Evolutionary conservation across 768 basidiomycete genomes (phyloP).

Genomic region (Stropharia rugosoannulata): DNA sequence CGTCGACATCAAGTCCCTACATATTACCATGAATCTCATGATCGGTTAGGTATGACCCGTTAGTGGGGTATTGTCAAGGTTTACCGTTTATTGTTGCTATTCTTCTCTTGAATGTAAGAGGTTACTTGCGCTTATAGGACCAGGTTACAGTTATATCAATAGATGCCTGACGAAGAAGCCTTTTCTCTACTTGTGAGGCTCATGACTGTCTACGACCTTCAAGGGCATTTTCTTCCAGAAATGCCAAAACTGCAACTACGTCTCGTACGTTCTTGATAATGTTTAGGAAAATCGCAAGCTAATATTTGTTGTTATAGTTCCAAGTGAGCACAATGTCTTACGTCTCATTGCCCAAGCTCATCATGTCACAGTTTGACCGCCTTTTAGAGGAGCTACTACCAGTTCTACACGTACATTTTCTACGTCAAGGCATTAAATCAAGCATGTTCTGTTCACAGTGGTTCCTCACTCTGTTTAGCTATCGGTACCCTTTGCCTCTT

Average conservation of each 20-base stretch:
- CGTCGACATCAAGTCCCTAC: conserved; percentile 22
- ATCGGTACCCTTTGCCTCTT: conserved; percentile 53
- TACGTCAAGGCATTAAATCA: conserved; percentile 92
- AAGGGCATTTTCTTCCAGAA: conserved; percentile 97
- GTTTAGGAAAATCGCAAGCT: not conserved
- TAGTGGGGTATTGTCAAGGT: conserved; percentile 98
- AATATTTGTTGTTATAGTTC: conserved; percentile 13
- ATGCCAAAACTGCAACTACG: conserved; percentile 97
- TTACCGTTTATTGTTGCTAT: conserved; percentile 96
- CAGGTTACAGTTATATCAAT: conserved; percentile 9
- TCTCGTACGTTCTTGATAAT: conserved; percentile 49
- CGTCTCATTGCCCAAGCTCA: not conserved
- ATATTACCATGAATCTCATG: not conserved
- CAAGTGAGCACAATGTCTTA: conserved; percentile 17
- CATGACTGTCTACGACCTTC: conserved; percentile 95
- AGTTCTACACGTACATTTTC: conserved; percentile 88
- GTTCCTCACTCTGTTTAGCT: conserved; percentile 97
- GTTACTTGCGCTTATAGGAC: not conserved
- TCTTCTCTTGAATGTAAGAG: conserved; percentile 80
- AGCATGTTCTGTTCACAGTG: conserved; percentile 99
- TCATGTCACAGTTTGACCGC: conserved; percentile 75
- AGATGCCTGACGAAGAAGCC: conserved; percentile 99
- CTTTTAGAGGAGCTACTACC: conserved; percentile 91
- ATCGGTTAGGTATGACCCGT: conserved; percentile 69
- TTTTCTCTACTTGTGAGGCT: conserved; percentile 93